Percentiles rank a stretch among this genome's conserved stretches.
Conservation (phyloP, 2,329 filamentous ascomycete species). For the Orbilia oligospora region DNA sequence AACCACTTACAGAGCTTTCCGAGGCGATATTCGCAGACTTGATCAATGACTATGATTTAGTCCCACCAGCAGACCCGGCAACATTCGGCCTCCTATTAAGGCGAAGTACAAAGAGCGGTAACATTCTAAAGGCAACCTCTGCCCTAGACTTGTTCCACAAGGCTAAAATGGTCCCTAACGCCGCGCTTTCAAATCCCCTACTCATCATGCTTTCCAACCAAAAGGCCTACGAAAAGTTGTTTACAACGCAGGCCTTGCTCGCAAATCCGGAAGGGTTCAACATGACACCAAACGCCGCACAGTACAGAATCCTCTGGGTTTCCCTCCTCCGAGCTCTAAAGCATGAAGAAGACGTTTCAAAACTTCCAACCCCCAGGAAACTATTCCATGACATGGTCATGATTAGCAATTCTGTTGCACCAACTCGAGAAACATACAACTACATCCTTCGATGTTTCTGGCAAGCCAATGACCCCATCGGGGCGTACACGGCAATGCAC, state of each 20-base stretch:
- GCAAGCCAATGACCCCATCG: constrained; percentile 39
- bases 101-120: constrained; percentile 30
- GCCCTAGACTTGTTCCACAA: constrained; percentile 41
- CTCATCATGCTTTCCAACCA: constrained; percentile 44
- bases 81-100: constrained; percentile 50
- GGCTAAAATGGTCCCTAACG: constrained; percentile 43
- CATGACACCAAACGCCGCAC: constrained; percentile 19
- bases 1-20: constrained; percentile 29
- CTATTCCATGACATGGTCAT: constrained; percentile 48
- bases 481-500: constrained; percentile 55
- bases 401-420: constrained; percentile 31
- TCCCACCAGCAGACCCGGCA: constrained; percentile 52
- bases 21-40: constrained; percentile 36
- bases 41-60: constrained; percentile 34
- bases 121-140: constrained; percentile 47
- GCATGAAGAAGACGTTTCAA: background rate
- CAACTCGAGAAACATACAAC: constrained; percentile 19
- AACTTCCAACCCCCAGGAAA: constrained; percentile 28
- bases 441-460: constrained; percentile 48
- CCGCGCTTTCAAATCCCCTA: constrained; percentile 37
- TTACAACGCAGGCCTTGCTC: constrained; percentile 21
- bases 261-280: constrained; percentile 36
- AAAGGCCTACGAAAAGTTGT: constrained; percentile 24
- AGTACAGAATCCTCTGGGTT: constrained; percentile 38
- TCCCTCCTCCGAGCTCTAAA: constrained; percentile 18